Base-by-base conservation (phyloP, 2,329 filamentous ascomycete genomes). In the Ascochyta viciae-villosae region DNA sequence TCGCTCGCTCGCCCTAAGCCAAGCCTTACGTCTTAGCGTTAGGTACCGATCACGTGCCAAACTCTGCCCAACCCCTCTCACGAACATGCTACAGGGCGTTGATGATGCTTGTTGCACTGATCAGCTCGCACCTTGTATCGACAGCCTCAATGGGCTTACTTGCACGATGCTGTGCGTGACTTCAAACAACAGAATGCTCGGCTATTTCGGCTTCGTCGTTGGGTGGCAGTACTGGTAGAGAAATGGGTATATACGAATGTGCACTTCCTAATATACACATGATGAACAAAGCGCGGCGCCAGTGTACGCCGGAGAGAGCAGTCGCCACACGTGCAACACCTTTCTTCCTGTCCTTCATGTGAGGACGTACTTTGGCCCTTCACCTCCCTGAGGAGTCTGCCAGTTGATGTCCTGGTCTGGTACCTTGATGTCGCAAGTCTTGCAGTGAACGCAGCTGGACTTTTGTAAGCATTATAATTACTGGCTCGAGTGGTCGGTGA, bases 391-490 rank as follows among this genome's bases (percentile, higher is more conserved):
- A 6, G 95, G 95, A 29, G 95, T 95, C 67, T 92, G 65, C 75
- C 76, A 96, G 77, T 96, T 97, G 78, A 99, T 98, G 74, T 98
- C 95, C 80, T 99, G 95, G 60, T 89, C 86, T 7, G 95, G 95
- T 15, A 92, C 94, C 81, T 99, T 99, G 81, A 99, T 99, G 77
- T 99, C 95, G 76, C 95, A 99, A 13, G 95, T 99, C 85, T 99
- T 99, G 84, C 95, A 99, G 79, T 99, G 95, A 63, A 99, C 96
- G 76, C 95, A 99, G 79, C 93, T 96, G 66, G 37, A 22, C 16
- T 37, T 8, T 10, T 4, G 73, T 74, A 71, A 79, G 70, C 38
- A 10, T n/a, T 13, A 12, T 47, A 12, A 38, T n/a, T 22, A 6
- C 12, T 9, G 8, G 23, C n/a, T 3, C 6, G n/a, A 8, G 22